A percentile compares a stretch with the other conserved stretches of the same genome.
Evolutionary conservation across 169 alveolate species (phyloP).

Genomic region (Plasmodium inui): DNA sequence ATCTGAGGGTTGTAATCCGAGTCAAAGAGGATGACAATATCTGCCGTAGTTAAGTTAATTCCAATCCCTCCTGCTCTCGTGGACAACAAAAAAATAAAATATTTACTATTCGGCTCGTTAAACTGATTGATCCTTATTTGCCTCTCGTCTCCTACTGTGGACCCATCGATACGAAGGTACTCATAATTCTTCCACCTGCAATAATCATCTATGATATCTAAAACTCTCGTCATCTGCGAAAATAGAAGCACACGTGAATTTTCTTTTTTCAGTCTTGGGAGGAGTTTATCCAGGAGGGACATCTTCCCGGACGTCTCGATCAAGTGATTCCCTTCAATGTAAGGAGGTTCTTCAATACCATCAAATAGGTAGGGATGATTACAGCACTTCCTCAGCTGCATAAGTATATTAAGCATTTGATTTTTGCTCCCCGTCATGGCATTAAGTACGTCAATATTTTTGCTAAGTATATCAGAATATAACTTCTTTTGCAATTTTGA

Average conservation of each 20-base stretch:
- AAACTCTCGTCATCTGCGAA: constrained; percentile 94
- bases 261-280: constrained; percentile 81
- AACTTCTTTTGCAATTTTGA: constrained; percentile 94
- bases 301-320: constrained; percentile 93
- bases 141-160: constrained; percentile 96
- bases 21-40: constrained; percentile 97
- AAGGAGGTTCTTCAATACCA: constrained; percentile 92
- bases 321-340: constrained; percentile 93
- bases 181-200: constrained; percentile 92
- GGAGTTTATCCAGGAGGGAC: constrained; percentile 91
- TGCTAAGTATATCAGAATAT: constrained; percentile 92
- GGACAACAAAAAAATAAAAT: constrained; percentile 93
- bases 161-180: constrained; percentile 98
- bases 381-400: constrained; percentile 99
- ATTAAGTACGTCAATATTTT: constrained; percentile 84
- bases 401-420: constrained; percentile 96
- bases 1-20: constrained; percentile 99
- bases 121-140: constrained; percentile 93
- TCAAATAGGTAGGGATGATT: constrained; percentile 97
- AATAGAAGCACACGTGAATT: constrained; percentile 92
- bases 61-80: constrained; percentile 99
- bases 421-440: constrained; percentile 78
- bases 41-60: constrained; percentile 96
- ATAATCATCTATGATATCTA: constrained; percentile 96
- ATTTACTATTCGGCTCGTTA: constrained; percentile 91